Evolutionary conservation across 73 alveolate genomes (phyloP).

Genomic region (Paramecium primaurelia): DNA sequence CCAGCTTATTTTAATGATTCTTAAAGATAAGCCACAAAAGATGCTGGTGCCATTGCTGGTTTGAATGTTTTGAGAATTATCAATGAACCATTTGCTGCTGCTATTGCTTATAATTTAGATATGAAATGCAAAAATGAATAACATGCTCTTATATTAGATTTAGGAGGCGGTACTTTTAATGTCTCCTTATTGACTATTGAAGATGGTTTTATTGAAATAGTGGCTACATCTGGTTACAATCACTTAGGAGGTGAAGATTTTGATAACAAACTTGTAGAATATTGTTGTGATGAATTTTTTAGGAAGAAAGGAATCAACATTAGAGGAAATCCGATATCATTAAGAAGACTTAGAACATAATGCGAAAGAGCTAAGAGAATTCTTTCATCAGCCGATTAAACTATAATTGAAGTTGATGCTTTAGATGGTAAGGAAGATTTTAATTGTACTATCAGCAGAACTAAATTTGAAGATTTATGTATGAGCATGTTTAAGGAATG

Average conservation of each 20-base stretch:
- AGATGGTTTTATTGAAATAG: conserved; percentile 85
- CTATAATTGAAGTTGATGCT: conserved; percentile 91
- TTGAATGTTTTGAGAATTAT: conserved; percentile 74
- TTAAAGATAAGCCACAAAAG: conserved; percentile 86
- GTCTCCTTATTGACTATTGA: conserved; percentile 82
- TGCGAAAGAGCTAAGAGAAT: conserved; percentile 90
- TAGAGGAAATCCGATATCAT: conserved; percentile 70
- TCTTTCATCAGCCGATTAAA: conserved; percentile 83
- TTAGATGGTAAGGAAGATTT: conserved; percentile 87
- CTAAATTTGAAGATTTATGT: conserved; percentile 89
- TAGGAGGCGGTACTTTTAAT: conserved; percentile 90
- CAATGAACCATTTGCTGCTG: conserved; percentile 94
- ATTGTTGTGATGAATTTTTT: conserved; percentile 67
- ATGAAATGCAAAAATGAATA: conserved; percentile 72
- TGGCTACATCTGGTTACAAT: conserved; percentile 87
- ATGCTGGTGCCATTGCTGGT: conserved; percentile 85
- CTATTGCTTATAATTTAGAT: conserved; percentile 92
- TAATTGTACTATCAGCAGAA: conserved; percentile 83
- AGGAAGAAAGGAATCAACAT: conserved; percentile 76
- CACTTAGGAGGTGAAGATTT: conserved; percentile 95
- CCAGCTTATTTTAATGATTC: conserved; percentile 83
- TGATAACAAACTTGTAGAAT: conserved; percentile 80
- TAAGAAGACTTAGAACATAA: conserved; percentile 79
- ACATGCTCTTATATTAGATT: conserved; percentile 79
- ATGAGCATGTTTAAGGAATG: conserved; percentile 80